A percentile compares a stretch with the other conserved stretches of the same genome.
phyloP scores from a whole-genome alignment of 495 filamentous ascomycete genomes.

The Penicillium maclennaniae region DNA sequence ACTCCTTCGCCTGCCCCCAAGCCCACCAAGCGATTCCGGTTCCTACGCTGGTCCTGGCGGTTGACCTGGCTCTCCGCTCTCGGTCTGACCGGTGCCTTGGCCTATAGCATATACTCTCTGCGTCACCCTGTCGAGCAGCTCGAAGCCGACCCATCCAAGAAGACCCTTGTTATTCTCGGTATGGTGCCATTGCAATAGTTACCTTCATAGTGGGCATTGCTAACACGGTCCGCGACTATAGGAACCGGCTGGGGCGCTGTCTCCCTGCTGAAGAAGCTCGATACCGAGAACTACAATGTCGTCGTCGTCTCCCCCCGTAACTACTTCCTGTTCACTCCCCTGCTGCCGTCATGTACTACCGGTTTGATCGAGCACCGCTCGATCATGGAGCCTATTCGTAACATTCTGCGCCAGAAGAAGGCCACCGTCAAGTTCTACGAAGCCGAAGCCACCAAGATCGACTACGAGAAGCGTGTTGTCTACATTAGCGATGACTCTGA shows the following conservation, averaged over 20 bases:
- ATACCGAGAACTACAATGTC: conserved; percentile 98
- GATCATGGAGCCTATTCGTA: conserved; percentile 98
- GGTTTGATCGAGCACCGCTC: conserved; percentile 97
- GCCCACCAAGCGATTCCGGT: conserved; percentile 45
- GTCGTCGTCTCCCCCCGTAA: conserved; percentile 92
- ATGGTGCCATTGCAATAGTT: conserved; percentile 31
- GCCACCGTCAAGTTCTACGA: conserved; percentile 93
- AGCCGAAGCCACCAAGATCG: conserved; percentile 95
- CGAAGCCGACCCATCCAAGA: conserved; percentile 82
- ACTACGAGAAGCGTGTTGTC: conserved; percentile 83
- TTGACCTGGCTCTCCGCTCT: conserved; percentile 66
- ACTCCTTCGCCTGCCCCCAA: conserved; percentile 34
- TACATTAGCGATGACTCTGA: conserved; percentile 89
- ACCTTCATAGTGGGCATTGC: conserved; percentile 1
- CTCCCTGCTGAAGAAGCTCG: conserved; percentile 94
- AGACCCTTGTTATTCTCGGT: conserved; percentile 96
- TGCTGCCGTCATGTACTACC: conserved; percentile 94
- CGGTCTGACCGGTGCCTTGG: conserved; percentile 63
- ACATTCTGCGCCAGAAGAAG: conserved; percentile 90
- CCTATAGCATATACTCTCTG: conserved; percentile 75
- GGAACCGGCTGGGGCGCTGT: conserved; percentile 97
- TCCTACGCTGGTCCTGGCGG: conserved; percentile 72
- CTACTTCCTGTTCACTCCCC: conserved; percentile 98
- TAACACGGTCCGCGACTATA: conserved; percentile 34
- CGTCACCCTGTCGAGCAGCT: conserved; percentile 79